A percentile compares a stretch with the other conserved stretches of the same genome.
Evolutionary conservation across 176 grass and related monocot genomes (phyloP).

Genomic region (Tuctoria greenei): DNA sequence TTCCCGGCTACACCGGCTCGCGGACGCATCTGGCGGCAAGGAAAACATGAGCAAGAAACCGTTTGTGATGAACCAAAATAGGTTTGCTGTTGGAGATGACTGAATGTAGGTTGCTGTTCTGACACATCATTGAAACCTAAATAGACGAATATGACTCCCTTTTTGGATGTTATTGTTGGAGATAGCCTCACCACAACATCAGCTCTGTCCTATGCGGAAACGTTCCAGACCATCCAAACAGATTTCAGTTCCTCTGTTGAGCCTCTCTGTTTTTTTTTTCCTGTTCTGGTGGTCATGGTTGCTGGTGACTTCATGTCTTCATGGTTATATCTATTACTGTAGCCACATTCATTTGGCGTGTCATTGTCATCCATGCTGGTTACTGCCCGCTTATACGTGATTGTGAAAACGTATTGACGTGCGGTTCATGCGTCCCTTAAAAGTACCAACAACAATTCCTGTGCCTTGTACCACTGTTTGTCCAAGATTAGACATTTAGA

Average conservation of each 20-base stretch:
- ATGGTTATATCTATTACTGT: conserved; percentile 19
- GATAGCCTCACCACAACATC: conserved; percentile 28
- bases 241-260: conserved; percentile 20
- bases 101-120: too few species aligned
- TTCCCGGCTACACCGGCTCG: too few species aligned
- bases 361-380: background rate
- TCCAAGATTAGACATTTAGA: background rate
- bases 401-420: conserved; percentile 4
- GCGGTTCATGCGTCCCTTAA: background rate
- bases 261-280: background rate
- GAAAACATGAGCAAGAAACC: too few species aligned
- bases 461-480: background rate
- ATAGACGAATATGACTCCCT: too few species aligned
- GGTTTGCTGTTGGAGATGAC: too few species aligned
- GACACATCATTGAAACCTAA: too few species aligned
- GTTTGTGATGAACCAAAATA: too few species aligned
- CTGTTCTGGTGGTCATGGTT: background rate
- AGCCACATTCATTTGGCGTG: conserved; percentile 38
- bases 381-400: background rate
- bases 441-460: background rate
- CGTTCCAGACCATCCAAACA: conserved; percentile 14
- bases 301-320: conserved; percentile 35
- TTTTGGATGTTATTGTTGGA: too few species aligned
- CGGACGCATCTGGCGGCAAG: too few species aligned
- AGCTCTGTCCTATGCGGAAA: conserved; percentile 38